Evolutionary conservation across 2,329 filamentous ascomycete species (phyloP).

Genomic region (Microsporum audouinii): DNA sequence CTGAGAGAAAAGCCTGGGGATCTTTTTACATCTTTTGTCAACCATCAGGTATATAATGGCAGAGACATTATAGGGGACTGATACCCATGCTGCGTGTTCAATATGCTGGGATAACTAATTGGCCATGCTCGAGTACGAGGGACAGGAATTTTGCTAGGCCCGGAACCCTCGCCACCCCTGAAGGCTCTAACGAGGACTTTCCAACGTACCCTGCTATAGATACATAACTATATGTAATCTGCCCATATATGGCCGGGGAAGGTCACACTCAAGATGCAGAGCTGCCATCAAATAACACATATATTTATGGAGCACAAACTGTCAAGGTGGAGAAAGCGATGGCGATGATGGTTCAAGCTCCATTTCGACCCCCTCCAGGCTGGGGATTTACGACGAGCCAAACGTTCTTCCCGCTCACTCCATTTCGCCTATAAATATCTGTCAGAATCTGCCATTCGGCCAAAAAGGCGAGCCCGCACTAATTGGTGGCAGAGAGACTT

Average conservation of each 20-base stretch:
- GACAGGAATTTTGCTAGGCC: not conserved
- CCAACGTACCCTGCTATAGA: not conserved
- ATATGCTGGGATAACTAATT: not conserved
- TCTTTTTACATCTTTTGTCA: not conserved
- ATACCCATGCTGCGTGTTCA: too few species aligned
- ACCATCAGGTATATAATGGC: not conserved
- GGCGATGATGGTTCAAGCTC: too few species aligned
- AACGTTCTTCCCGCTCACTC: too few species aligned
- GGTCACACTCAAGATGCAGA: not conserved
- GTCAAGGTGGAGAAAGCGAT: too few species aligned
- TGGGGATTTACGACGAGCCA: too few species aligned
- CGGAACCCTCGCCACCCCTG: not conserved
- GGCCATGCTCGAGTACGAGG: not conserved
- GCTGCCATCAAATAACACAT: too few species aligned
- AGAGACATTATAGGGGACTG: not conserved
- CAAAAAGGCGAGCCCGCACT: too few species aligned
- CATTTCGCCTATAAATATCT: too few species aligned
- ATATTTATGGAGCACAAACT: too few species aligned
- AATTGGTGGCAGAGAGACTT: too few species aligned
- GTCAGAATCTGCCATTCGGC: too few species aligned
- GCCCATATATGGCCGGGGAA: not conserved
- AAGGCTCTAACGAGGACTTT: not conserved
- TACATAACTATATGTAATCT: not conserved
- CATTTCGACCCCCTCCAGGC: too few species aligned
- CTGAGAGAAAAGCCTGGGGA: not conserved